Conservation (phyloP, 208 protist genomes). For the Wallacemonas collosoma region DNA sequence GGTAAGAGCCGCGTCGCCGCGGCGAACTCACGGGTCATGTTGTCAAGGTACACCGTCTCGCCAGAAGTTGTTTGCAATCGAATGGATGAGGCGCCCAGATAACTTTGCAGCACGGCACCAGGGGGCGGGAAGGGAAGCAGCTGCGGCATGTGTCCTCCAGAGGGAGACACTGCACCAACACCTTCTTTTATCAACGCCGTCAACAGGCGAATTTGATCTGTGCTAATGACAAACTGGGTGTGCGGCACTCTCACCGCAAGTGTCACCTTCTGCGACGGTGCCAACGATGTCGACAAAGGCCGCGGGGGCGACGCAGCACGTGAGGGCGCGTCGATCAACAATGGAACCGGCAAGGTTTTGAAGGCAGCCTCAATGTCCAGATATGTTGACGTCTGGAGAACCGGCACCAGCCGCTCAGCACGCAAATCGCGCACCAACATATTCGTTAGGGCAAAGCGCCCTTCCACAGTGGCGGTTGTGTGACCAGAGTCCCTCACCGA, state of each 20-base stretch:
- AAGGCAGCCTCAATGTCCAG: conserved; percentile 30
- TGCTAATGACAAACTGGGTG: conserved; percentile 6
- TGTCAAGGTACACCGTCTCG: background rate
- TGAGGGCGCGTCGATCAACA: too few species aligned
- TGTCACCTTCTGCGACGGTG: conserved; percentile 19
- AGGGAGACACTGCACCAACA: background rate
- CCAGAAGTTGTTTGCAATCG: background rate
- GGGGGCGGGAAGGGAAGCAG: background rate
- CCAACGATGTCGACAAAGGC: conserved; percentile 16
- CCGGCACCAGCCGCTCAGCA: conserved; percentile 30
- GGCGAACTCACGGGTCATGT: background rate
- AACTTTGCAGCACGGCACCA: background rate
- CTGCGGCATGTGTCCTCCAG: too few species aligned
- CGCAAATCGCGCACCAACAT: conserved; percentile 51
- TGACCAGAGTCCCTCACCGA: conserved; percentile 37
- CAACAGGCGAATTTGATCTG: conserved; percentile 6
- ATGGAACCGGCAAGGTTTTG: background rate
- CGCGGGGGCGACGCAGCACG: too few species aligned
- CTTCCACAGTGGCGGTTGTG: conserved; percentile 41
- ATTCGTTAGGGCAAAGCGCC: conserved; percentile 52
- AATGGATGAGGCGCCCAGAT: conserved; percentile 10
- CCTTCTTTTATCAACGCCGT: background rate
- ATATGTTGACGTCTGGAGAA: conserved; percentile 43
- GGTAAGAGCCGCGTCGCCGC: background rate
- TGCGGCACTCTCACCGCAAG: conserved; percentile 11